phyloP scores from a whole-genome alignment of 2,329 filamentous ascomycete genomes.

The Xylariaceae sp. region DNA sequence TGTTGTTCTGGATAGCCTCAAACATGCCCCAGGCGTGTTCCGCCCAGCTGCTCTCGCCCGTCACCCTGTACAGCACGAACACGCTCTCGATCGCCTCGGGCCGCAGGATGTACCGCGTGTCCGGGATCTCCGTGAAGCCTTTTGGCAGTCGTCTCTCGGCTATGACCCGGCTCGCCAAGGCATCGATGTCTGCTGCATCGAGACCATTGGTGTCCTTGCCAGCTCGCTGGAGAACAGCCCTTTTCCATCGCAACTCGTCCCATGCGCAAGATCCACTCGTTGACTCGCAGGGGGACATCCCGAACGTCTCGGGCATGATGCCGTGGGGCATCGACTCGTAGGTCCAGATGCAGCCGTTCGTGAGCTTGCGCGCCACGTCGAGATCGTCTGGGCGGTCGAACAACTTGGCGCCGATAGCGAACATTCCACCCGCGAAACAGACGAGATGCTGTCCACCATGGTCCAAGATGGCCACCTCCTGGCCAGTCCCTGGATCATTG shows the following conservation, averaged over 20 bases:
- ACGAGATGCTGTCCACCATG: slow-evolving; percentile 40
- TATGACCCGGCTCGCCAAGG: slow-evolving; percentile 14
- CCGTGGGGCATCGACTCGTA: slow-evolving; percentile 44
- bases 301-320: slow-evolving; percentile 49
- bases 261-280: slow-evolving; percentile 19
- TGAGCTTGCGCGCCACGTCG: slow-evolving; percentile 39
- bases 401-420: slow-evolving; percentile 44
- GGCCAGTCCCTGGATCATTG: neutral
- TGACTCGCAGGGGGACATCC: slow-evolving; percentile 35
- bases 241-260: slow-evolving; percentile 25
- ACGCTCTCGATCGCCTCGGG: slow-evolving; percentile 28
- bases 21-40: slow-evolving; percentile 25
- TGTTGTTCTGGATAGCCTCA: slow-evolving; percentile 19
- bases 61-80: slow-evolving; percentile 23
- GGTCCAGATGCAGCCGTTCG: slow-evolving; percentile 48
- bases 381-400: slow-evolving; percentile 38
- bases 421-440: slow-evolving; percentile 49
- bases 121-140: slow-evolving; percentile 20
- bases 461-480: slow-evolving; percentile 15
- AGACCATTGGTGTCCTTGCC: slow-evolving; percentile 4
- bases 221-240: slow-evolving; percentile 15
- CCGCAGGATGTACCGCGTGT: slow-evolving; percentile 22
- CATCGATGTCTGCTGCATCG: slow-evolving; percentile 2
- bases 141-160: slow-evolving; percentile 15
- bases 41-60: slow-evolving; percentile 15